Base-by-base conservation (phyloP, 192 early-diverging fungal species). In the Coemansia reversa region DNA sequence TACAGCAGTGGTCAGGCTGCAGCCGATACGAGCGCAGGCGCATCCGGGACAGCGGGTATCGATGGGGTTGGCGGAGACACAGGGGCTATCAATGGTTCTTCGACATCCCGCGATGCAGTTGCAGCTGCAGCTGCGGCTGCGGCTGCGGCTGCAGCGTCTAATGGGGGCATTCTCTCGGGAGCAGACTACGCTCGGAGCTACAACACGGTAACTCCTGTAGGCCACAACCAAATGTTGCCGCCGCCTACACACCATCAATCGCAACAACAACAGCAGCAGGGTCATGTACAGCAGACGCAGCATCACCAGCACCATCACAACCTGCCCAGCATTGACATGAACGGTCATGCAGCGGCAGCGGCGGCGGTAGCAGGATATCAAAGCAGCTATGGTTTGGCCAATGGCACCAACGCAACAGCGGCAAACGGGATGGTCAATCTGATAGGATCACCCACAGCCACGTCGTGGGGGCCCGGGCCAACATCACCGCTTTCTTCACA, bases 251-350 rank as follows among this genome's bases (percentile, higher is more conserved):
- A 74, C 33, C 63, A 65, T 28, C 77, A 74, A 48, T 49, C 67
- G 39, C 76, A 79, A 57, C 60, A 62, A 48, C 49, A 39, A 25
- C 76, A 79, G 30, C 49, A 67, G 50, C 70, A 61, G 62, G 52
- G 62, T 22, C 67, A 69, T 49, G 24, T 50, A 19, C 62, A 64
- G n/a, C 66, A 75, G 9, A 16, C 49, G 19, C 70, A 68, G 32
- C 63, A 63, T 14, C 63, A 63, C 48, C 67, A 65, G 32, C 73
- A 68, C 33, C 76, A 74, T 62, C 76, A 79, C 65, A 69, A 63
- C 29, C 65, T 80, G 65, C 77, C 77, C 3, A 70, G 72, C 71
- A 80, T 80, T 52, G 77, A 80, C 63, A 74, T 80, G 62, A 75
- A 75, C 65, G 68, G 77, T 7, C 77, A 74, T 22, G 65, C 65